Evolutionary conservation across 441 rosid genomes (phyloP), one percentile per base, ranked within the genome.

Genomic region (Erodium texanum): DNA sequence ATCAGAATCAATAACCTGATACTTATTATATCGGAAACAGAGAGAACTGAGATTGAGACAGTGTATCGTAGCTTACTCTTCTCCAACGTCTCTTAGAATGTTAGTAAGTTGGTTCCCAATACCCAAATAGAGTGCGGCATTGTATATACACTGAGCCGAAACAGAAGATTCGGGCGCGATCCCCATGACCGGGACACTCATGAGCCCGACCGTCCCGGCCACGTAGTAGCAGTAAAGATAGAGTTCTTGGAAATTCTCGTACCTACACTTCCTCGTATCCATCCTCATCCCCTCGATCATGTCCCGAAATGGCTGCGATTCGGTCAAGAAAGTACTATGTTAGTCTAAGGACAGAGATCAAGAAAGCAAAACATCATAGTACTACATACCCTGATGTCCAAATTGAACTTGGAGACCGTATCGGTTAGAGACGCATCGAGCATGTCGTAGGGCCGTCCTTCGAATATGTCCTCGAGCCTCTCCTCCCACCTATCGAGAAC

Each of bases 231-330:
- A 80, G 67, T 85, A 83, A 7, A 73, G 75, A 45, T 81, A 84
- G 23, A 85, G 88, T 77, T 85, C 87, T 52, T 73, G 76, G 58
- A 87, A 87, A 68, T 78, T 80, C 63, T 79, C 38, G 23, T 85
- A 87, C 16, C 84, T 72, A 22, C 66, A 68, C 69, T 79, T 85
- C 29, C 54, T 73, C 3, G 81, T 73, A 61, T 87, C 88, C 90
- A 87, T 82, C 75, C 90, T 77, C 90, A 85, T 85, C 0, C 93
- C 88, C 43, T 85, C 82, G 38, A 84, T 74, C 93, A 87, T 84
- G 85, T 84, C 90, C 64, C 72, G 76, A 66, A 85, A 87, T 11
- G 90, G 87, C 93, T 83, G 75, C 5, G 9, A 66, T 41, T 41
- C 15, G 12, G 3, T 1, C n/a, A 32, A 24, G 16, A 34, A 64